Evolutionary conservation across 2,329 filamentous ascomycete species (phyloP), one percentile per base, ranked within the genome.

Genomic region (Aspergillus pseudoglaucus): DNA sequence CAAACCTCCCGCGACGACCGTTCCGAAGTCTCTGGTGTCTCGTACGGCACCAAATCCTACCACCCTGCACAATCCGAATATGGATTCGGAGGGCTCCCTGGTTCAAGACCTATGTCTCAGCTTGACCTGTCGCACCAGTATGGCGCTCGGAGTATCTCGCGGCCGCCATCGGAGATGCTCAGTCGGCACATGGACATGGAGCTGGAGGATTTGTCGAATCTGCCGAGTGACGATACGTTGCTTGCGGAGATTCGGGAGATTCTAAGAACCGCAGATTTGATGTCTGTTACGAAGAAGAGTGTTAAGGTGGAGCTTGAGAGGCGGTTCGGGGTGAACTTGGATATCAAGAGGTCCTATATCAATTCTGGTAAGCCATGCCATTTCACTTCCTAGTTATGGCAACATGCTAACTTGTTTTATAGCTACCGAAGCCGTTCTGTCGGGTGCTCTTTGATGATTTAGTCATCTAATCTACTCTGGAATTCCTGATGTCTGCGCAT

Each of bases 231-330:
- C 59, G 93, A 98, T 62, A 86, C 88, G 9, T 77, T 98, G 44
- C 75, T 98, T 53, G 85, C 89, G 0, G 93, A 98, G 77, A 98
- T 98, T 59, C 82, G 93, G 45, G 90, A 96, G 63, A 95, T 98
- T 54, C 75, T 98, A 53, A 81, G 84, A 58, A 94, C 87, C 10
- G 90, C 90, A 2, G 93, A 98, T 71, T 74, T 98, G 63, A 98
- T 98, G 93, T 90, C 82, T 4, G 88, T 98, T 39, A 98, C 93
- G 56, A 98, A 98, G 83, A 98, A 98, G 82, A 89, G 87, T 60
- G 87, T 98, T 71, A 97, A 97, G 79, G 73, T 81, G 58, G 93
- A 98, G 74, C 74, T 98, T 49, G 93, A 98, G 77, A 82, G 83
- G 62, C 81, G 90, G 53, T 98, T 98, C 63, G 88, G 87, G 52